A percentile compares a stretch with the other conserved stretches of the same genome.
Conservation (phyloP, 1,139 yeast genomes). For the Candida glucosophila region DNA sequence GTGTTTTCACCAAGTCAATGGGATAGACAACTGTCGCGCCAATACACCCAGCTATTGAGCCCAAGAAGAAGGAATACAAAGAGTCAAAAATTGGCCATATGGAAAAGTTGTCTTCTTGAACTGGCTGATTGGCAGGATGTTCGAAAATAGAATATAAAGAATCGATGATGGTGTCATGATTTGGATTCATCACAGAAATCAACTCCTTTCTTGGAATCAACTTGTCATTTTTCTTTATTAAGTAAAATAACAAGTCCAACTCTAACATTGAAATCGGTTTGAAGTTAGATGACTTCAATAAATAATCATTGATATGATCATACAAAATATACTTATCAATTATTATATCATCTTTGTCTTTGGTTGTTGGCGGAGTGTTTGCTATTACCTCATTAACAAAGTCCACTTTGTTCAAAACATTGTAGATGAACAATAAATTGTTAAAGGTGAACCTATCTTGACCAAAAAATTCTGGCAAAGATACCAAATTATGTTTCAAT, state of each 20-base stretch:
- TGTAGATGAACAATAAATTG: slow-evolving; percentile 35
- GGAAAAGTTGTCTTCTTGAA: slow-evolving; percentile 32
- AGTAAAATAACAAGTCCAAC: slow-evolving; percentile 36
- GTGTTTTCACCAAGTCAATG: slow-evolving; percentile 89
- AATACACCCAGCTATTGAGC: slow-evolving; percentile 94
- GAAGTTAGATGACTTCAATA: slow-evolving; percentile 45
- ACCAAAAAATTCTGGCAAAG: slow-evolving; percentile 31
- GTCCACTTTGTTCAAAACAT: slow-evolving; percentile 36
- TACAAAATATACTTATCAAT: slow-evolving; percentile 37
- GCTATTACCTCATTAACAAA: slow-evolving; percentile 55
- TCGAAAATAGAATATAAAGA: slow-evolving; percentile 33
- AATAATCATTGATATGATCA: slow-evolving; percentile 40
- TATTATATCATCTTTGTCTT: slow-evolving; percentile 36
- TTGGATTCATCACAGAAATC: slow-evolving; percentile 41
- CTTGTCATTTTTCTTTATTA: slow-evolving; percentile 40
- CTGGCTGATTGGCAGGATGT: slow-evolving; percentile 30
- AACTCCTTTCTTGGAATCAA: slow-evolving; percentile 45
- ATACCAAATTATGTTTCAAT: slow-evolving; percentile 26
- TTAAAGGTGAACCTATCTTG: slow-evolving; percentile 29
- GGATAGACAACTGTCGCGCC: slow-evolving; percentile 99
- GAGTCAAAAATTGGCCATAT: slow-evolving; percentile 69
- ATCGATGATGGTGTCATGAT: slow-evolving; percentile 27
- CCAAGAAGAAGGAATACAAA: slow-evolving; percentile 77
- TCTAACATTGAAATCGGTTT: slow-evolving; percentile 38
- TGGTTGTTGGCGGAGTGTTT: slow-evolving; percentile 40